Conservation (phyloP, 257 asterid genomes). For the Handroanthus guayacan region DNA sequence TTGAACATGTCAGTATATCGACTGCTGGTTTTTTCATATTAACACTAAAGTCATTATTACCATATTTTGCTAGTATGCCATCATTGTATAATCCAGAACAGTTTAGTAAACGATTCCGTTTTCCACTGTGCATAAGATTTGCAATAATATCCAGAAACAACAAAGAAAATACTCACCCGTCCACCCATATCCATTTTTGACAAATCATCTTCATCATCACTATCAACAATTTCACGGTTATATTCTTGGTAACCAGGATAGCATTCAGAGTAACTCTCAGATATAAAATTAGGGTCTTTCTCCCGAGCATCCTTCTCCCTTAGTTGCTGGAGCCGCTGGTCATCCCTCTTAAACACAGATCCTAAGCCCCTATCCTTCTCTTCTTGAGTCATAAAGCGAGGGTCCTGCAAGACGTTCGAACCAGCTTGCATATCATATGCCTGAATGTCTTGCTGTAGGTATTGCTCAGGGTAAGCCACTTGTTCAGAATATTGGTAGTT, state of each 20-base stretch:
- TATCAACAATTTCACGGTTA: conserved; percentile 92
- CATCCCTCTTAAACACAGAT: conserved; percentile 98
- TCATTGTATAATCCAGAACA: background rate
- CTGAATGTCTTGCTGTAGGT: conserved; percentile 83
- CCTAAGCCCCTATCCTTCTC: conserved; percentile 99
- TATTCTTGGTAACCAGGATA: conserved; percentile 99
- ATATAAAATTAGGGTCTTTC: conserved; percentile 95
- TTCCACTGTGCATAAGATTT: background rate
- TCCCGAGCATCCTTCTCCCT: conserved; percentile 98
- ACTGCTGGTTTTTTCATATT: too few species aligned
- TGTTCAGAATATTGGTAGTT: conserved; percentile 90
- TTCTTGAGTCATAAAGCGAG: conserved; percentile 91
- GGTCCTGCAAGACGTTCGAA: conserved; percentile 62
- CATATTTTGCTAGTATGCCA: too few species aligned
- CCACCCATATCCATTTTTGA: conserved; percentile 99
- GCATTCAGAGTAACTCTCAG: conserved; percentile 99
- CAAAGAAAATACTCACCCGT: conserved; percentile 65
- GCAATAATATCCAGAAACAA: background rate
- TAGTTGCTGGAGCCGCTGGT: conserved; percentile 86
- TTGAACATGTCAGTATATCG: too few species aligned
- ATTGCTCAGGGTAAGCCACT: conserved; percentile 86
- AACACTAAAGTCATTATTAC: too few species aligned
- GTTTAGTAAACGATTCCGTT: background rate
- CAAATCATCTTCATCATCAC: conserved; percentile 96
- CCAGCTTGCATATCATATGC: conserved; percentile 75